Conservation (phyloP, 1,284 basidiomycete genomes). For the Cutaneotrichosporon spelunceum region DNA sequence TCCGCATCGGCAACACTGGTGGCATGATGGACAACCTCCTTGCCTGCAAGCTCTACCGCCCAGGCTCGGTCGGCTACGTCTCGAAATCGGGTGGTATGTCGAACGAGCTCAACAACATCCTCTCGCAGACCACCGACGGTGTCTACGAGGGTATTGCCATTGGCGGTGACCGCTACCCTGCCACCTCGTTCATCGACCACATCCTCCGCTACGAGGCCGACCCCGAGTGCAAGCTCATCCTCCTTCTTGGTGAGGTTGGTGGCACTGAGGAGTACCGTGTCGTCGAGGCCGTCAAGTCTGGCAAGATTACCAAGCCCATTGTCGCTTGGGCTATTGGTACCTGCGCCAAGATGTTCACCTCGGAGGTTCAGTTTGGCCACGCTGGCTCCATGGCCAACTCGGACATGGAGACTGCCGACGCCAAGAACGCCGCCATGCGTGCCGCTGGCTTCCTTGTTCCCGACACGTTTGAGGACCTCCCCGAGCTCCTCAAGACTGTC, state of each 20-base stretch:
- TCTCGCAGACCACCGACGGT: conserved; percentile 94
- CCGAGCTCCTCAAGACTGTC: conserved; percentile 73
- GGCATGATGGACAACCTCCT: conserved; percentile 99
- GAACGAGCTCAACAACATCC: conserved; percentile 99
- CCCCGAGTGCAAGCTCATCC: conserved; percentile 97
- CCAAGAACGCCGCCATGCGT: conserved; percentile 95
- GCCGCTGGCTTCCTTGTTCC: conserved; percentile 95
- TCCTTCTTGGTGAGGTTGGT: conserved; percentile 96
- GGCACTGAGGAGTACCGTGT: conserved; percentile 99
- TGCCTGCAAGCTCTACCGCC: conserved; percentile 94
- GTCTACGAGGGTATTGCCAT: conserved; percentile 99
- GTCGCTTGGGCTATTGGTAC: conserved; percentile 99
- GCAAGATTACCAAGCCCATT: conserved; percentile 95
- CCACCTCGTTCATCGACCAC: conserved; percentile 98
- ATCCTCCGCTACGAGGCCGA: conserved; percentile 95
- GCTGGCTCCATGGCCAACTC: conserved; percentile 98
- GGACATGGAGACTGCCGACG: conserved; percentile 92
- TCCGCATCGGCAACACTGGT: conserved; percentile 99
- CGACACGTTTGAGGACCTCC: conserved; percentile 95
- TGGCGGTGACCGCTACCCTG: conserved; percentile 98
- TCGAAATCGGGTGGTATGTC: conserved; percentile 99
- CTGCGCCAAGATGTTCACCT: conserved; percentile 99
- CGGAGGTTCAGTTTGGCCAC: conserved; percentile 99
- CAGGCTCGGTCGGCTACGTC: conserved; percentile 96
- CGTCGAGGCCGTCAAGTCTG: conserved; percentile 93